These are phyloP conservation scores for Yarrowia phangngaensis DNA, from an alignment of 805 yeast genomes.

Conservation along the genomic window DNA sequence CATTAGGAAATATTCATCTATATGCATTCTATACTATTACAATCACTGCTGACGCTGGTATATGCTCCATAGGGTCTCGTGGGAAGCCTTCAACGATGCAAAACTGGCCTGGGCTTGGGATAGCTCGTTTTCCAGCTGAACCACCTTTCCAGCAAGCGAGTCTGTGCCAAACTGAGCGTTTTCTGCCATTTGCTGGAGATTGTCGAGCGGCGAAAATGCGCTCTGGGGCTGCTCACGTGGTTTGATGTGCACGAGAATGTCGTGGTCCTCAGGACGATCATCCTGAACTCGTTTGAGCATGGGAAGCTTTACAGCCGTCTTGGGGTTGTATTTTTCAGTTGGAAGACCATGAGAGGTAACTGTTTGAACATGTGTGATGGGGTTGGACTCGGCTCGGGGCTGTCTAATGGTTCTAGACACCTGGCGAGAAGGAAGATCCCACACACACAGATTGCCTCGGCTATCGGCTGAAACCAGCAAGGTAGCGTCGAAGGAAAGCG, in stretches of 20 bases:
- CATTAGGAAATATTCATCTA: no score
- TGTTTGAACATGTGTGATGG: constrained; percentile 27
- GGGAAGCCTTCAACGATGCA: constrained; percentile 11
- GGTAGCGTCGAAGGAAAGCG: constrained; percentile 71
- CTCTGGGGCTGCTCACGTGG: not conserved
- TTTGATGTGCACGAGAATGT: not conserved
- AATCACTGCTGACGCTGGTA: constrained; percentile 16
- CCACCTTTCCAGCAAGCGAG: constrained; percentile 17
- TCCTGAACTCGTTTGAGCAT: constrained; percentile 22
- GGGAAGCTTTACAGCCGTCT: constrained; percentile 25
- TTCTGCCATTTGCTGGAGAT: constrained; percentile 1
- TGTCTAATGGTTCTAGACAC: constrained; percentile 35
- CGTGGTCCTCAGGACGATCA: constrained; percentile 15
- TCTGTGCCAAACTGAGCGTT: constrained; percentile 24
- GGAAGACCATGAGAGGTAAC: constrained; percentile 20
- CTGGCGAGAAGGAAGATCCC: constrained; percentile 51
- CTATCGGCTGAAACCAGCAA: constrained; percentile 67
- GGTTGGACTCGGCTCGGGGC: constrained; percentile 30
- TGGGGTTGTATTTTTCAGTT: constrained; percentile 22
- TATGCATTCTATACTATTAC: not conserved
- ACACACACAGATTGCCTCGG: constrained; percentile 60
- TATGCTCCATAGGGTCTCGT: constrained; percentile 15
- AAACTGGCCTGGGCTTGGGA: constrained; percentile 7
- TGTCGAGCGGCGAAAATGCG: not conserved
- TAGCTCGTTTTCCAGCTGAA: constrained; percentile 19